A percentile compares a stretch with the other conserved stretches of the same genome.
These are phyloP conservation scores for Endoconidiophora laricicola DNA, from an alignment of 2,329 filamentous ascomycete species.

Conservation along the genomic window DNA sequence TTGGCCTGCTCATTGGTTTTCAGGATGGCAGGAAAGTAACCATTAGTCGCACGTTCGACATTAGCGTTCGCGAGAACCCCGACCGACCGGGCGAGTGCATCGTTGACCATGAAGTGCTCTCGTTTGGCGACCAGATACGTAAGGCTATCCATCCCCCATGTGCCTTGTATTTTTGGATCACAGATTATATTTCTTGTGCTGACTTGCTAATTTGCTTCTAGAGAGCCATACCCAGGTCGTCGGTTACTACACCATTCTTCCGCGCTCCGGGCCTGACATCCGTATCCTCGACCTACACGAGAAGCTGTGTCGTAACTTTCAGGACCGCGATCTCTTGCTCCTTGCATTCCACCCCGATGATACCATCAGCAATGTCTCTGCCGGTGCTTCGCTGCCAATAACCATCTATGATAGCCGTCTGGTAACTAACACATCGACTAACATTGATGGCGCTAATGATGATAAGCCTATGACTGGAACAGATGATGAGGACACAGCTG, in stretches of 20 bases:
- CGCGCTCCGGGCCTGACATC: slow-evolving; percentile 51
- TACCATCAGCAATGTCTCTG: slow-evolving; percentile 34
- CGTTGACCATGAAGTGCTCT: slow-evolving; percentile 1
- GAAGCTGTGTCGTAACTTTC: slow-evolving; percentile 57
- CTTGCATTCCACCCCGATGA: slow-evolving; percentile 66
- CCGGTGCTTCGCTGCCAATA: slow-evolving; percentile 66
- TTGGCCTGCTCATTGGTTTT: slow-evolving; percentile 79
- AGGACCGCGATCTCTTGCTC: slow-evolving; percentile 75
- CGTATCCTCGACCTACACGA: slow-evolving; percentile 59
- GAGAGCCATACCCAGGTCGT: slow-evolving; percentile 69
- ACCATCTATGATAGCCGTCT: slow-evolving; percentile 66
- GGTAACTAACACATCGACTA: slow-evolving; percentile 16
- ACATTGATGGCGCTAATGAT: slow-evolving; percentile 51
- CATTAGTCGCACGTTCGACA: slow-evolving; percentile 80
- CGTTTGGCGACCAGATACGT: slow-evolving; percentile 3
- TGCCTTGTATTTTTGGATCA: neutral
- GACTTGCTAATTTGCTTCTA: slow-evolving; percentile 48
- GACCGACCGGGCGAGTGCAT: slow-evolving; percentile 23
- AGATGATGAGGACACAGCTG: slow-evolving; percentile 41
- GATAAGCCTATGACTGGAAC: too few relatives aligned
- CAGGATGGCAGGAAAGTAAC: slow-evolving; percentile 83
- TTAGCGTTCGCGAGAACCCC: slow-evolving; percentile 43
- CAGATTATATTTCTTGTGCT: neutral
- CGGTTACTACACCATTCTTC: slow-evolving; percentile 76
- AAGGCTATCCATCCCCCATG: neutral